Base-by-base conservation (phyloP, 2,329 filamentous ascomycete genomes). In the Phialemoniopsis sp. region DNA sequence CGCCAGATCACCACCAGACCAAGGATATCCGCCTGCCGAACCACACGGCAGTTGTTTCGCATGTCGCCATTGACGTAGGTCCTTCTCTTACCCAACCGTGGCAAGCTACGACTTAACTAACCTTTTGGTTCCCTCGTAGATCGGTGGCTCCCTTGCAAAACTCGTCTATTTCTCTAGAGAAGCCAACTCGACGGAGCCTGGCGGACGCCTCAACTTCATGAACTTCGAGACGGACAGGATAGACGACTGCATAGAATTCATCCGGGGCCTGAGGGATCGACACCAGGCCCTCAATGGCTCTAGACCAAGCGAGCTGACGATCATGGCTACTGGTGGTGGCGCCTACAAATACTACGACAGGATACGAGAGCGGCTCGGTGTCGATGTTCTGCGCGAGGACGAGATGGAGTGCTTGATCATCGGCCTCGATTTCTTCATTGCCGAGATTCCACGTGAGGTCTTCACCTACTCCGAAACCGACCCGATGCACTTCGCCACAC, bases 351-450 rank as follows among this genome's bases (percentile, higher is more conserved):
- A 87, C 66, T 96, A 97, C 62, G 89, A 97, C 60, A 84, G 82
- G 62, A 89, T 98, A 52, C 83, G 82, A 56, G 79, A 91, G 46
- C 81, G 84, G 5, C 68, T 98, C 37, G 87, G 87, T 13, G 87
- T 95, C 2, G 86, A 96, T 57, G 89, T 98, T 15, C 71, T 90
- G 53, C 76, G 89, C 32, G 93, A 97, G 63, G 93, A 98, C 56
- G 93, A 98, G 67, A 98, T 98, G 93, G 89, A 95, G 62, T 98
- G 93, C 58, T 68, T 98, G 42, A 98, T 98, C 47, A 93, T 93
- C 55, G 89, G 91, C 12, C 81, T 98, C 32, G 93, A 98, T 60
- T 98, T 97, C 68, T 97, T 98, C 72, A 97, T 97, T 57, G 95
- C 89, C 48, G 90, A 97, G 60, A 97, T 98, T 43, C 93, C 93